Base-by-base conservation (phyloP, 176 grass and related monocot species). In the Tuctoria greenei region DNA sequence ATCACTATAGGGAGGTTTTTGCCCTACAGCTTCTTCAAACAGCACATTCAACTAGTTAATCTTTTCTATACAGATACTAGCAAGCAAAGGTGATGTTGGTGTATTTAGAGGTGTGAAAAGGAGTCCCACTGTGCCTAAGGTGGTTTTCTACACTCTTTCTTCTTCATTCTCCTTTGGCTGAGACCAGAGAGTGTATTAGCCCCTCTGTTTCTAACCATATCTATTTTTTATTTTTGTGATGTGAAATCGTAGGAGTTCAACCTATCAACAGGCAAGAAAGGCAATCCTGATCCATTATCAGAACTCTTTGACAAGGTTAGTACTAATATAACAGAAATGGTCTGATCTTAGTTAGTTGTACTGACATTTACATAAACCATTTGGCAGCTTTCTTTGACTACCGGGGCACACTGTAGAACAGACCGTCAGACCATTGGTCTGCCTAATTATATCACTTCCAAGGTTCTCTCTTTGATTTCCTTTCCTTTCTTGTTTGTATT, bases 221-320 rank as follows among this genome's bases (percentile, higher is more conserved):
- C 6, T 62, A 46, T 8, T 9, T 45, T 79, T 79, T n/a, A n/a
- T 31, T 44, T 76, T 79, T 87, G 64, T 39, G 71, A 21, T 85
- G 57, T 43, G 42, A 46, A 61, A 61, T 73, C n/a, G 26, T 86
- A 97, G 93, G 90, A 90, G 76, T 87, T 87, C 58, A 90, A 93
- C 10, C 73, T 97, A 58, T 88, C 87, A 72, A 88, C 79, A 42
- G 73, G 78, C 23, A 86, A 57, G 71, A 93, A 82, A 61, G 45
- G 31, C 54, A 89, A 90, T 41, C 84, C 69, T 8, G 39, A 61
- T 82, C 87, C 90, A 28, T 86, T 97, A 68, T 84, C 90, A 20
- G 90, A 90, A 61, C 83, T 97, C 17, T 93, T 97, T 85, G 93
- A 93, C 68, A 90, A 93, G 87, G 93, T 93, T 49, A 50, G 16